These are phyloP conservation scores for Colletotrichum sp. DNA, from an alignment of 2,329 filamentous ascomycete genomes.

Conservation along the genomic window DNA sequence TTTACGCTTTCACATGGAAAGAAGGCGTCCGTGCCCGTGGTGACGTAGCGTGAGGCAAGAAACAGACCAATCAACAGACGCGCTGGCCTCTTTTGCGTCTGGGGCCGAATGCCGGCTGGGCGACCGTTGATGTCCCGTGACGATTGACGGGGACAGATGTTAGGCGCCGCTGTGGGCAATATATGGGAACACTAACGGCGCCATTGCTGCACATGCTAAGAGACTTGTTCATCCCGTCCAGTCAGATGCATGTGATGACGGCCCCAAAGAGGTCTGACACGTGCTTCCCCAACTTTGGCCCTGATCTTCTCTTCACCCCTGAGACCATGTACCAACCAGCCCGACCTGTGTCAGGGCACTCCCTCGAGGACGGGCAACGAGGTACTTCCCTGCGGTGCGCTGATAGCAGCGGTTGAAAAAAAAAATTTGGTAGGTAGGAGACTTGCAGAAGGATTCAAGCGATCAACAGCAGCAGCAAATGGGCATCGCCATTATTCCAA, in stretches of 20 bases:
- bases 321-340: not conserved
- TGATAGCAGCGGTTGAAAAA: not conserved
- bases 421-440: not conserved
- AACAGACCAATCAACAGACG: not conserved
- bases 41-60: not conserved
- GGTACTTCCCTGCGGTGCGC: not conserved
- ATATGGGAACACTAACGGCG: not conserved
- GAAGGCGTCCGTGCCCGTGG: slow-evolving; percentile 2
- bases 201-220: not conserved
- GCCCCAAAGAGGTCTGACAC: slow-evolving; percentile 17
- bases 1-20: slow-evolving; percentile 15
- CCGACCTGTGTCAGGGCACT: not conserved
- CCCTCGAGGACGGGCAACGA: not conserved
- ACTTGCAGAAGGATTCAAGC: not conserved
- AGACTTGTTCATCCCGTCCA: slow-evolving; percentile 17
- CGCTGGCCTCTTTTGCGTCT: not conserved
- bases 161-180: not conserved
- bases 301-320: not conserved
- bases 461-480: not conserved
- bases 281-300: slow-evolving; percentile 19
- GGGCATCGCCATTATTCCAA: not conserved
- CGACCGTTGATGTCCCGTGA: slow-evolving; percentile 8
- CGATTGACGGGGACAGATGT: not conserved
- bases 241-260: slow-evolving; percentile 22
- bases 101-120: slow-evolving; percentile 21